Evolutionary conservation across 2,329 filamentous ascomycete species (phyloP), one percentile per base, ranked within the genome.

Genomic region (Phaeomoniella chlamydospora): DNA sequence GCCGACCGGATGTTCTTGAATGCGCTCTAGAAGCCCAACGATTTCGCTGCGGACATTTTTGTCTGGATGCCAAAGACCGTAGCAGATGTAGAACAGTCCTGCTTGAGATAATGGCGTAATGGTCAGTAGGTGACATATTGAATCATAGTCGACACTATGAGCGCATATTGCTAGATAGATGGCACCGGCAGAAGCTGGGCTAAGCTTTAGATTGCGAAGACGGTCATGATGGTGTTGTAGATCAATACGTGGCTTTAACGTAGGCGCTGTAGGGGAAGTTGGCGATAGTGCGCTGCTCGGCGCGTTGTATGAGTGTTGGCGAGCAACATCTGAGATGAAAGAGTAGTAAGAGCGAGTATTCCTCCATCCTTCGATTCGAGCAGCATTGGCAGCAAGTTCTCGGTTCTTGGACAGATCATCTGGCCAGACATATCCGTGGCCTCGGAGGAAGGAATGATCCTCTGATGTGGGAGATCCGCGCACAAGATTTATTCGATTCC

Each of bases 331-430:
- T 64, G 93, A 84, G 43, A 96, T 88, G 53, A 85, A 96, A 45
- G 83, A 86, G 60, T 92, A 94, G 54, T 98, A 98, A 50, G 84
- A 93, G 41, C 90, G 72, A 1, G 90, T 96, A 44, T 85, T 92
- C 46, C 90, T 77, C 90, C 90, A 98, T 38, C 88, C 90, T 61
- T 98, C 90, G 42, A 98, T 92, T 38, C 90, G 72, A 39, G 83
- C 85, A 33, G 90, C 85, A 41, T 93, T 94, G 3, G 86, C 88
- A 12, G 86, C 82, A 26, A 98, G 71, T 58, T 98, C 90, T 48
- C 78, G 80, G 48, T 81, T 72, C 57, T 85, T 88, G 5, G 79
- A 70, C 29, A 67, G 64, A 38, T 94, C 85, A 48, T 94, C 84
- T 3, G 80, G 62, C 90, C 90, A 98, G 19, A 98, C 88, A 53